A percentile compares a stretch with the other conserved stretches of the same genome.
Conservation (phyloP, 805 yeast species). For the Yamadazyma olivae region DNA sequence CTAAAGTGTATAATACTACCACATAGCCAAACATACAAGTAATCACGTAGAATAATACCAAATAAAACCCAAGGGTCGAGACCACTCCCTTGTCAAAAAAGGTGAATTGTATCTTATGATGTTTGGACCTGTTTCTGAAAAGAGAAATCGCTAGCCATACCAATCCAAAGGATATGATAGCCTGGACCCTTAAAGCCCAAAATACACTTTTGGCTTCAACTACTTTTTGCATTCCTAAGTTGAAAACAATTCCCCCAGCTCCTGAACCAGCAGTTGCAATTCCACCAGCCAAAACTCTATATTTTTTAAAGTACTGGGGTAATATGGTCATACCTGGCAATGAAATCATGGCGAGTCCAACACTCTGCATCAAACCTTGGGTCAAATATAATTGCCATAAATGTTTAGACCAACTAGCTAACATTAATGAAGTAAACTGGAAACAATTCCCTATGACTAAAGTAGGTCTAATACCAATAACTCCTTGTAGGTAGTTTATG, state of each 20-base stretch:
- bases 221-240: conserved; percentile 46
- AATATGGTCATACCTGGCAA: conserved; percentile 58
- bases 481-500: conserved; percentile 44
- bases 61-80: conserved; percentile 35
- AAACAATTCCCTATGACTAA: conserved; percentile 46
- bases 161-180: conserved; percentile 31
- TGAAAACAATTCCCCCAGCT: conserved; percentile 49
- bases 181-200: conserved; percentile 53
- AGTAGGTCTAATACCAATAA: conserved; percentile 37
- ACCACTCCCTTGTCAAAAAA: conserved; percentile 41
- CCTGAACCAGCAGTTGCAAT: conserved; percentile 51
- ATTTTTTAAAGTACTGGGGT: conserved; percentile 70
- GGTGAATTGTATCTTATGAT: conserved; percentile 21
- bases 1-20: conserved; percentile 53
- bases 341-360: conserved; percentile 54
- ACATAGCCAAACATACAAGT: conserved; percentile 61
- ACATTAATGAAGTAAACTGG: conserved; percentile 52
- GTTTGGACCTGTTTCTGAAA: conserved; percentile 15
- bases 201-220: conserved; percentile 32
- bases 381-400: conserved; percentile 67
- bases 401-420: conserved; percentile 54
- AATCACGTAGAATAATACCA: conserved; percentile 34
- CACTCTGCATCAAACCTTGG: conserved; percentile 64
- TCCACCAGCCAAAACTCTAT: conserved; percentile 53
- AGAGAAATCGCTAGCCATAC: conserved; percentile 20